A percentile compares a stretch with the other conserved stretches of the same genome.
Evolutionary conservation across 2,329 filamentous ascomycete species (phyloP).

Genomic region (Penicillium brevicompactum): DNA sequence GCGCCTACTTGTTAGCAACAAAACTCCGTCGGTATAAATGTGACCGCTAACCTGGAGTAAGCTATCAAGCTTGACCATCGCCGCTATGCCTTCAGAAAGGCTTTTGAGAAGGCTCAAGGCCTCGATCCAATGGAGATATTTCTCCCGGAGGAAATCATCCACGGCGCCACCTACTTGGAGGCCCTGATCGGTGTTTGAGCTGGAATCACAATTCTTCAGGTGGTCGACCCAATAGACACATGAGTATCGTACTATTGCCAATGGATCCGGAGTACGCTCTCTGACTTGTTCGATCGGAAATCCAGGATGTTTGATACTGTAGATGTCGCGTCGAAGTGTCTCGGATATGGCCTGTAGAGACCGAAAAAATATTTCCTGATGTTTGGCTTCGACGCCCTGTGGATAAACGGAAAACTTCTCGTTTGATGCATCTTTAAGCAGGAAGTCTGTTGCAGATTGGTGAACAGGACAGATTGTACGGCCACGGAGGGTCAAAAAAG

Average conservation of each 20-base stretch:
- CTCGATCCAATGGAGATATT: constrained; percentile 34
- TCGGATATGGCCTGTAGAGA: constrained; percentile 36
- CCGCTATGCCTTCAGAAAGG: constrained; percentile 14
- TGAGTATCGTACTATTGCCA: constrained; percentile 32
- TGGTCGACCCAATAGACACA: constrained; percentile 42
- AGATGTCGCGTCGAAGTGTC: constrained; percentile 40
- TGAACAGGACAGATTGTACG: constrained; percentile 25
- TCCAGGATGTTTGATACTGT: constrained; percentile 28
- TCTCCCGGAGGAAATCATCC: constrained; percentile 20
- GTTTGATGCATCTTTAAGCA: background rate
- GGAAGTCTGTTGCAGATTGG: constrained; percentile 30
- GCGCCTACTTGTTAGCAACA: background rate
- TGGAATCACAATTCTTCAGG: too few species aligned
- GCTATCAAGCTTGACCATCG: constrained; percentile 12
- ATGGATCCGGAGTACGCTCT: constrained; percentile 24
- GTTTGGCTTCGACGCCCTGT: constrained; percentile 21
- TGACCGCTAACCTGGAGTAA: constrained; percentile 17
- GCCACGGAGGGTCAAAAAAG: constrained; percentile 22
- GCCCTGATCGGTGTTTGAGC: too few species aligned
- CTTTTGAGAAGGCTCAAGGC: constrained; percentile 28
- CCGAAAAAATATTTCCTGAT: constrained; percentile 35
- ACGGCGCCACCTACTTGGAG: constrained; percentile 19
- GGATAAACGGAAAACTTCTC: constrained; percentile 34
- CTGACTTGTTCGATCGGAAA: constrained; percentile 14
- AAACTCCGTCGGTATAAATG: too few species aligned